Evolutionary conservation across 2,329 filamentous ascomycete species (phyloP), one percentile per base, ranked within the genome.

Genomic region (Apiospora malaysiana): DNA sequence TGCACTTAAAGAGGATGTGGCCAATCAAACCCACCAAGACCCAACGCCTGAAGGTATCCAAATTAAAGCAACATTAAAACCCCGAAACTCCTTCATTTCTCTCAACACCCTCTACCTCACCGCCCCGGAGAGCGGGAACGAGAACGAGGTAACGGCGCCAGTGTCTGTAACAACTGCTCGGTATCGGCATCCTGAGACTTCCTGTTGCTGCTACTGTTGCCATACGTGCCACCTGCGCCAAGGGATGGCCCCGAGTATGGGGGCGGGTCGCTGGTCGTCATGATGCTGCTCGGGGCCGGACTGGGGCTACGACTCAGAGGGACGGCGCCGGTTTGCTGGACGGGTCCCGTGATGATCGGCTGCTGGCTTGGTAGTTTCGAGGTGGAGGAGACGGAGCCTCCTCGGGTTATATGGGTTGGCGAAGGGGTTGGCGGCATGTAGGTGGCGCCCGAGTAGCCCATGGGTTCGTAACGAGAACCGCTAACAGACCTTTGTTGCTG

Each of bases 301-400:
- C 68, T 69, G 16, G 68, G 37, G 18, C 46, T 71, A 16, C 68
- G 68, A 9, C 40, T 68, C 23, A 71, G 37, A 8, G 70, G 70
- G 18, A 71, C 69, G n/a, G 68, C 37, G 42, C 42, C 47, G 8
- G 63, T 71, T 40, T 69, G 68, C 45, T 71, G 10, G n/a, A 69
- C 47, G 40, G 59, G 70, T 0, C 68, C 68, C n/a, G 42, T 69
- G 56, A 71, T 71, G 56, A 71, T 42, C 10, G 70, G 70, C 21
- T 67, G 67, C 9, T 68, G 42, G 23, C 10, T 10, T 10, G n/a
- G 23, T 25, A 42, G 25, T 9, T n/a, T 18, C 1, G 21, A 47
- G 21, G 46, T 8, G 5, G n/a, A 23, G 40, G 12, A 14, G 12
- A 14, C 8, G 12, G 40, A 42, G 40, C 40, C 40, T 21, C 21